Conservation (phyloP, 2,329 filamentous ascomycete genomes). For the Monosporascus ibericus region DNA sequence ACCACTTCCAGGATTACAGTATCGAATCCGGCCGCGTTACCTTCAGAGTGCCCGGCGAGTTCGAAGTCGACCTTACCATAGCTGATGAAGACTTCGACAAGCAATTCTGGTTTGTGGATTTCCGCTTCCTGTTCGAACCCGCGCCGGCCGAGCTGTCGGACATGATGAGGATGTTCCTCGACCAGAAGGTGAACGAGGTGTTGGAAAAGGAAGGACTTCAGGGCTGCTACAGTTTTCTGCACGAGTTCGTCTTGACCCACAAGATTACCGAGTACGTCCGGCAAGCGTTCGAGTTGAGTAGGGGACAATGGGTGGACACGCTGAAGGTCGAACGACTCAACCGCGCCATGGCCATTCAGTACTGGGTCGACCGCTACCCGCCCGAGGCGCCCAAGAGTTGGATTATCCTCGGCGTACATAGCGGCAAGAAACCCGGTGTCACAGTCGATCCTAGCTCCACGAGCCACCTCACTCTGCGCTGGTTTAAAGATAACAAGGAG, state of each 20-base stretch:
- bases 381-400: conserved; percentile 69
- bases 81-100: conserved; percentile 76
- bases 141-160: conserved; percentile 56
- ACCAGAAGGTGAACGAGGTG: conserved; percentile 64
- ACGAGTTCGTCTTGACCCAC: conserved; percentile 82
- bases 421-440: conserved; percentile 45
- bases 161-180: conserved; percentile 58
- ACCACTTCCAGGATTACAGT: conserved; percentile 69
- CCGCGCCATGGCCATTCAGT: conserved; percentile 79
- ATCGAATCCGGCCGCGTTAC: conserved; percentile 85
- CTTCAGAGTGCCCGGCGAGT: conserved; percentile 76
- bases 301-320: conserved; percentile 69
- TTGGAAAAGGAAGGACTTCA: conserved; percentile 64
- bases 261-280: conserved; percentile 78
- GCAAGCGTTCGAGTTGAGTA: conserved; percentile 67
- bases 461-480: conserved; percentile 60
- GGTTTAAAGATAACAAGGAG: conserved; percentile 80
- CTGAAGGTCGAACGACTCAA: conserved; percentile 74
- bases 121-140: conserved; percentile 77
- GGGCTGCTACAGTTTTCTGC: conserved; percentile 80
- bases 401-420: conserved; percentile 80
- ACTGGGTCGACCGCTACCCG: conserved; percentile 66
- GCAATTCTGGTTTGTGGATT: conserved; percentile 92
- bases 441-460: conserved; percentile 36
- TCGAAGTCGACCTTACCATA: conserved; percentile 88